Evolutionary conservation across 2,329 filamentous ascomycete species (phyloP), one percentile per base, ranked within the genome.

Genomic region (Graphium sp.): DNA sequence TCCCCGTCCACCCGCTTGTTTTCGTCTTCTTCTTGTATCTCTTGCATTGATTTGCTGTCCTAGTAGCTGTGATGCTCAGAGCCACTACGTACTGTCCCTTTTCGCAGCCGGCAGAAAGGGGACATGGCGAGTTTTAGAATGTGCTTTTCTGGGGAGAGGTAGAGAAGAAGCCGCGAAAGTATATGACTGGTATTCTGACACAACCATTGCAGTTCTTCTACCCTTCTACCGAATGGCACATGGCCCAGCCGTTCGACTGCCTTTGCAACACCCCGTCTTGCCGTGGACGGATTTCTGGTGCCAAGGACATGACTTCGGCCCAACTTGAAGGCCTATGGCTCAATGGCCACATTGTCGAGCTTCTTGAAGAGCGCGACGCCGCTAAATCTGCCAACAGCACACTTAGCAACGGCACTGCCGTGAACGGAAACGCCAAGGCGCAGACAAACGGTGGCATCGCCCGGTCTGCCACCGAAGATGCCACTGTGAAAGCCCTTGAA

Each of bases 241-340:
- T 82, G 75, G 68, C 69, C 18, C 75, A 81, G 54, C 62, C 72
- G 4, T 82, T 82, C 44, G 52, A 64, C 34, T 82, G 76, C 45
- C 54, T 64, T 34, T 82, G 76, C 45, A 58, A 60, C 35, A 58
- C 56, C 5, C 38, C 54, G 1, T 52, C 53, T 13, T 82, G 76
- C 50, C 59, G 61, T 29, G 73, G 74, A 11, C 57, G 48, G 36
- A 77, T 82, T 36, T 48, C 52, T 24, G 76, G 76, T 11, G 76
- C 76, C 9, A 61, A 56, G 40, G 59, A 69, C 41, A 74, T 80
- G 65, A 41, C 51, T 5, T 38, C 46, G 9, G 47, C 52, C 23
- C 58, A 68, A 39, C 53, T 81, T 35, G 51, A 60, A 22, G 63
- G 67, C 22, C 53, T 66, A 35, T 79, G 65, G 60, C 53, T 77